Evolutionary conservation across 306 rosid species (phyloP), one percentile per base, ranked within the genome.

Genomic region (Citrullus colocynthis): DNA sequence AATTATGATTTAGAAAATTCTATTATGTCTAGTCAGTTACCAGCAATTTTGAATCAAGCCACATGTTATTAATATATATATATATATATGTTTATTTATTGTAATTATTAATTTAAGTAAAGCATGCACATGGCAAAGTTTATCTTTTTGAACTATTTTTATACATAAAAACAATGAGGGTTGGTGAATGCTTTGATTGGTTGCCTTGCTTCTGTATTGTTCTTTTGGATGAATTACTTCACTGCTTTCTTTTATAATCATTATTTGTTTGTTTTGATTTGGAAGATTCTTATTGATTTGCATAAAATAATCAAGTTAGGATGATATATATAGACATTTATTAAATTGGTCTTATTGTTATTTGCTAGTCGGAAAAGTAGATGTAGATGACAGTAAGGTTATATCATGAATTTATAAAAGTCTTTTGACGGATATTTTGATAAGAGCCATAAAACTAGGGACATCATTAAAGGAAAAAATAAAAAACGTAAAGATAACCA

Each of bases 1-100:
- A 21, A 42, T 70, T 70, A 70, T 70, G 75, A 45, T 44, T 70
- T 44, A 24, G 57, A 70, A 70, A 70, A 70, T 12, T 72, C 58
- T 30, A 72, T 28, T 30, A 15, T 72, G 76, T 72, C 21, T 16
- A 15, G 28, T 15, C 28, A 72, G 41, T 49, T 28, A 49, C 15
- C 59, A 28, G 6, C 76, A 72, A 20, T 28, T 45, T 49, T 48
- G 6, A 24, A 45, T 45, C 36, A 70, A 70, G 4, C n/a, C 75
- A 70, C 75, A 13, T 70, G 75, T 36, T 15, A 7, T 63, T 32
- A 2, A 61, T 61, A 14, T 36, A 4, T 59, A 65, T 39, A 9
- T n/a, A n/a, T 66, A 39, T 39, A 1, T 32, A 0, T 32, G 3
- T 32, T 1, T 5, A 18, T 66, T 0, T 24, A 1, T 24, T 66